Evolutionary conservation across 2,329 filamentous ascomycete genomes (phyloP), one percentile per base, ranked within the genome.

Genomic region (Hypoxylon sp.): DNA sequence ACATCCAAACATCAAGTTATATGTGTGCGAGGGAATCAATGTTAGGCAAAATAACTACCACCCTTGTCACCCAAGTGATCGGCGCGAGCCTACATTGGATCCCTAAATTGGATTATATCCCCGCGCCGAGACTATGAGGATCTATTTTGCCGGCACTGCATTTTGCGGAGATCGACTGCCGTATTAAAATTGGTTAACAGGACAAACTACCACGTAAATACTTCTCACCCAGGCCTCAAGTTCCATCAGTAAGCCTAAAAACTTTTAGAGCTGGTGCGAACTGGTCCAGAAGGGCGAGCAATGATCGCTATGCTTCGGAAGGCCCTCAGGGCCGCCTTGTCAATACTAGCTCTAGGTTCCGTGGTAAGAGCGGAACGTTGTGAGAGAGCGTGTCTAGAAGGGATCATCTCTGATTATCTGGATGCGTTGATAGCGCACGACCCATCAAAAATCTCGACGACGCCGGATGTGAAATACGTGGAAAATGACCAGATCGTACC

Each of bases 401-500:
- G 59, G 3, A 13, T 63, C 7, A 34, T 69, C 23, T 62, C 66
- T 11, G 59, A 63, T 19, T 69, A 66, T 19, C 51, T 69, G 30
- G 25, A 63, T 25, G 66, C 66, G 10, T 32, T 66, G 19, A 41
- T 69, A 57, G 59, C 59, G 23, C 53, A 66, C 21, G 63, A 66
- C 45, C 59, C 66, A 49, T 69, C 66, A 25, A 60, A 34, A 11
- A 19, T 69, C 25, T 59, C 63, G 10, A 65, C 61, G 6, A 66
- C 66, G 0, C 32, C 59, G 23, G 55, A 66, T 9, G 63, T 66
- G 9, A 69, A 63, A 30, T 69, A 69, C 25, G 66, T 66, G 13
- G 66, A 69, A 34, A 66, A 69, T 28, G 66, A 66, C 17, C 63
- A 69, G 23, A 55, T 66, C 17, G 13, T 69, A 11, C 66, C 66